These are phyloP conservation scores for Psilocybe cyanescens DNA, from an alignment of 768 basidiomycete species.

Conservation along the genomic window DNA sequence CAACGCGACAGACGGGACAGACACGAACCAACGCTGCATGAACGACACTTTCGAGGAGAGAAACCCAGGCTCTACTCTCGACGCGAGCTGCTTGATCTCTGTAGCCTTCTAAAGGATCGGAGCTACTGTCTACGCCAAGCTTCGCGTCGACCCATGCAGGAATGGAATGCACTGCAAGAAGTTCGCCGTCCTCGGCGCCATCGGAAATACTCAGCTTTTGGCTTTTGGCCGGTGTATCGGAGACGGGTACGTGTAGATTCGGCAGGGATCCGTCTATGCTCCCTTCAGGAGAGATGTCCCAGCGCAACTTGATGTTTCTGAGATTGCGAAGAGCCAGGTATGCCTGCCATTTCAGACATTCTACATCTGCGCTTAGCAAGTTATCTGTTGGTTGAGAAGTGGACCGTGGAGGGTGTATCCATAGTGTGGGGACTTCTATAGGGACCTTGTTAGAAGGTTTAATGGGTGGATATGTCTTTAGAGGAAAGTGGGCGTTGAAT, in stretches of 20 bases:
- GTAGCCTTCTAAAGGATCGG: slow-evolving; percentile 68
- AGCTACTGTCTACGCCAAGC: slow-evolving; percentile 40
- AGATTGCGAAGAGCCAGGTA: slow-evolving; percentile 74
- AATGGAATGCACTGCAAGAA: slow-evolving; percentile 70
- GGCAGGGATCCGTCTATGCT: slow-evolving; percentile 72
- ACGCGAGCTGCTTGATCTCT: slow-evolving; percentile 58
- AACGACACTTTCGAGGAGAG: slow-evolving; percentile 75
- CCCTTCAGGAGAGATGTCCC: slow-evolving; percentile 72
- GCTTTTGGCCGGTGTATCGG: slow-evolving; percentile 25
- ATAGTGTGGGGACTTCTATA: slow-evolving; percentile 52
- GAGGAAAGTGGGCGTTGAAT: slow-evolving; percentile 64
- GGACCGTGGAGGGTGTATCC: slow-evolving; percentile 59
- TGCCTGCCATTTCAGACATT: slow-evolving; percentile 91
- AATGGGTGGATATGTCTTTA: slow-evolving; percentile 54
- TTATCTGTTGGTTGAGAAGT: slow-evolving; percentile 23
- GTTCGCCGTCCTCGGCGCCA: slow-evolving; percentile 40
- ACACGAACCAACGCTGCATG: slow-evolving; percentile 73
- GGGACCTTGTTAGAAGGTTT: slow-evolving; percentile 27
- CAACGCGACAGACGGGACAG: slow-evolving; percentile 2
- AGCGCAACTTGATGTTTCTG: slow-evolving; percentile 55
- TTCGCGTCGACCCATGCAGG: slow-evolving; percentile 73
- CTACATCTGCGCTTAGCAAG: slow-evolving; percentile 75
- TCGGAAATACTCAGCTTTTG: slow-evolving; percentile 27
- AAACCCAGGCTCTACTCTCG: slow-evolving; percentile 84
- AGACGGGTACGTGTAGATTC: slow-evolving; percentile 61